Conservation (phyloP, 2,329 filamentous ascomycete species). For the Fusarium tupiense region DNA sequence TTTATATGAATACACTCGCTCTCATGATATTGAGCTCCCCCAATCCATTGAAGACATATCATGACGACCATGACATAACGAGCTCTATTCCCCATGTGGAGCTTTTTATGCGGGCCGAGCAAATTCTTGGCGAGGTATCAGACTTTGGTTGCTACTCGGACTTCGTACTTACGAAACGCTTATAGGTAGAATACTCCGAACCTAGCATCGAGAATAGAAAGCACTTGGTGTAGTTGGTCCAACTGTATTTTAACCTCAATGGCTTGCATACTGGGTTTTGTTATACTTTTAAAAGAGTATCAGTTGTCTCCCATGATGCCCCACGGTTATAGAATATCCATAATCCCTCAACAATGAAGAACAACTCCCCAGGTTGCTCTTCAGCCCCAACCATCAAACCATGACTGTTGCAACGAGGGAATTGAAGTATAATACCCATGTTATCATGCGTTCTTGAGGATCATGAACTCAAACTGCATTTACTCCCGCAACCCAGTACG, state of each 20-base stretch:
- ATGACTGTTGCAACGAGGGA: not conserved
- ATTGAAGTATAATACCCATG: not conserved
- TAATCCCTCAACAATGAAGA: not conserved
- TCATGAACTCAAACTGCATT: not conserved
- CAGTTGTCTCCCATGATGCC: not conserved
- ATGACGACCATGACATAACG: conserved; percentile 17
- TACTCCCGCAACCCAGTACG: not conserved
- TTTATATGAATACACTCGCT: rapidly evolving
- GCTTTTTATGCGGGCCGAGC: conserved; percentile 6
- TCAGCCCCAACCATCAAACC: not conserved
- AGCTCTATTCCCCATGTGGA: conserved; percentile 22
- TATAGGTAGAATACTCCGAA: conserved; percentile 4
- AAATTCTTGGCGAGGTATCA: conserved; percentile 19
- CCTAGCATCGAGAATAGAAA: not conserved
- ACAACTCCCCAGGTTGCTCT: not conserved
- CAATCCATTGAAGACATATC: not conserved
- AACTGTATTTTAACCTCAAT: not conserved
- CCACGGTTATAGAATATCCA: not conserved
- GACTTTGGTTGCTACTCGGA: conserved; percentile 10
- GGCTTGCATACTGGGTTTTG: not conserved
- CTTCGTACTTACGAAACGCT: conserved; percentile 25
- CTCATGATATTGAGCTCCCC: rapidly evolving
- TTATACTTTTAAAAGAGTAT: not conserved
- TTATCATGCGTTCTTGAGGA: not conserved
- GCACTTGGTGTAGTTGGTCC: not conserved